Base-by-base conservation (phyloP, 495 filamentous ascomycete genomes). In the Lindgomyces ingoldianus region DNA sequence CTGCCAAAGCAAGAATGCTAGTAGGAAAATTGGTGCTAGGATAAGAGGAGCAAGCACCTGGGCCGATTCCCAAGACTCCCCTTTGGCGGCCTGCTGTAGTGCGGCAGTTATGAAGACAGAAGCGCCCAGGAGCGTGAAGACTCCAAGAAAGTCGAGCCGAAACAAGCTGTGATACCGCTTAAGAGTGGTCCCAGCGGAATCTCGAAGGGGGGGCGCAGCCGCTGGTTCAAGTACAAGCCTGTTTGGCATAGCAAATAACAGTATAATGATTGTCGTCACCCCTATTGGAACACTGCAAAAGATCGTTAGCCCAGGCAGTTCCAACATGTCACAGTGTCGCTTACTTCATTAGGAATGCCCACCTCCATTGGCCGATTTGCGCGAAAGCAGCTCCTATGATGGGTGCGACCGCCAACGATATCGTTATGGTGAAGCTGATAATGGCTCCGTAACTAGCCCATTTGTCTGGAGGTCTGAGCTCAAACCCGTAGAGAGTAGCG, bases 391-490 rank as follows among this genome's bases (percentile, higher is more conserved):
- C 81, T 24, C 78, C 76, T 4, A 80, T 53, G n/a, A 83, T 61
- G 22, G 78, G 81, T 19, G 81, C 82, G 1, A 80, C 51, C 9
- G 77, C 70, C 46, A 74, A 72, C 9, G 77, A 68, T n/a, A 72
- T 48, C 6, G 77, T 70, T 9, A 78, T 12, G 14, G 26, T 68
- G 10, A 74, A 69, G 1, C 73, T 66, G 0, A 76, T 72, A 18
- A 75, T 62, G 1, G 76, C 21, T 16, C 67, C 72, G 1, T 74
- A 75, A 12, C 81, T 74, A 36, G 71, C 70, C 10, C 74, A 64
- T 24, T 74, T 26, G 4, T 69, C 65, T 1, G 61, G 54, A 0
- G 83, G 81, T 0, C 76, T 68, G 12, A 86, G 63, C 58, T 84
- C 80, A 4, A 57, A 39, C 30, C 42, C 42, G 3, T 44, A 14